Evolutionary conservation across 2,329 filamentous ascomycete species (phyloP), one percentile per base, ranked within the genome.

Genomic region (Phaeophleospora eucalypticola): DNA sequence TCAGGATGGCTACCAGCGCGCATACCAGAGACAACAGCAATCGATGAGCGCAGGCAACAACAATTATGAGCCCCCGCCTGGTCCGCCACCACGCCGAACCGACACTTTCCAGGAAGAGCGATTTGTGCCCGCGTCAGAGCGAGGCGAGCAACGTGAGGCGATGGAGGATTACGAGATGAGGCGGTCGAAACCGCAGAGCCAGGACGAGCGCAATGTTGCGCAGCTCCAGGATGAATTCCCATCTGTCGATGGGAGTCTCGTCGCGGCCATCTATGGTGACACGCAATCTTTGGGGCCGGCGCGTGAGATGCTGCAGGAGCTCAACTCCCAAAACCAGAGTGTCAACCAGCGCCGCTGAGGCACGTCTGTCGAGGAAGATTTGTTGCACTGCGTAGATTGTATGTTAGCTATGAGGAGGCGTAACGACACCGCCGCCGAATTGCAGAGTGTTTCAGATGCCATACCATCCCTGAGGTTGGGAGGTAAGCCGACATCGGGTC

Each of bases 221-320:
- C 62, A 62, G 21, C 52, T 73, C 54, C 64, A 69, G 59, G 49
- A 64, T 14, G 70, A 73, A 58, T 73, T 71, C 43, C 71, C 71
- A 1, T 61, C 56, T n/a, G 56, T 73, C n/a, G 71, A 73, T 55
- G 65, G 67, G 2, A 68, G 63, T 46, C 50, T 73, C 56, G 69
- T 73, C 50, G 71, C 71, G 9, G 71, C 71, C n/a, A 64, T 73
- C 36, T 73, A 72, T 50, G 62, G 64, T 4, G 71, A 73, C 52
- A 65, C 62, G 19, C 64, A 70, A 58, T 65, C 61, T 51, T 45
- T 71, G 53, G 64, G 64, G 16, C 69, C 65, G n/a, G 69, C 69
- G 47, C 63, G 70, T 52, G 71, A 73, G 60, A 71, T 71, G 68
- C 56, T 73, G 48, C 59, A 63, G 35, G 70, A 70, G 56, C 53